These are phyloP conservation scores for Conticribra weissflogii DNA, from an alignment of 108 stramenopile species.

Conservation along the genomic window DNA sequence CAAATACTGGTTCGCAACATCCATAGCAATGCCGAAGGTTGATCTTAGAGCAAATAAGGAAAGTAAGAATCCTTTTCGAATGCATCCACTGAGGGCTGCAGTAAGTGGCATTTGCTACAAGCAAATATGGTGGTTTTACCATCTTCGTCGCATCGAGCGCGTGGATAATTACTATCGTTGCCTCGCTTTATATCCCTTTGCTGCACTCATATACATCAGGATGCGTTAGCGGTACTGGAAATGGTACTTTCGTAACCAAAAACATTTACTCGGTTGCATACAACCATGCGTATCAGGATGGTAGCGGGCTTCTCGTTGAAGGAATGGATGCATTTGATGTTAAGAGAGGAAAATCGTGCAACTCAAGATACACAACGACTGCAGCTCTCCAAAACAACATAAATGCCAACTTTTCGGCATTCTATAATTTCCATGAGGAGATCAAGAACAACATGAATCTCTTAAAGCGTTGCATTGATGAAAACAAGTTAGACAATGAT, in stretches of 20 bases:
- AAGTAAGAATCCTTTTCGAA: constrained; percentile 40
- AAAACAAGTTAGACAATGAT: constrained; percentile 18
- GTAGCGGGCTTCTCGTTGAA: constrained; percentile 44
- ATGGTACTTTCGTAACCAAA: constrained; percentile 51
- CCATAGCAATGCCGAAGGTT: constrained; percentile 40
- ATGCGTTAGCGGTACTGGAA: constrained; percentile 27
- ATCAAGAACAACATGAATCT: constrained; percentile 35
- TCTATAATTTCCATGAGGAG: constrained; percentile 35
- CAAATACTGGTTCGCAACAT: constrained; percentile 52
- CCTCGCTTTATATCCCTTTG: constrained; percentile 37
- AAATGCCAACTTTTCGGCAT: constrained; percentile 37
- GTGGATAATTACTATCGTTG: constrained; percentile 30
- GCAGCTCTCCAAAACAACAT: constrained; percentile 44
- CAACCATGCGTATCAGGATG: constrained; percentile 61
- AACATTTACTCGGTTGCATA: constrained; percentile 55
- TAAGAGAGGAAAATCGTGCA: constrained; percentile 49
- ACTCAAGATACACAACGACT: constrained; percentile 33
- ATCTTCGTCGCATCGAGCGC: constrained; percentile 27
- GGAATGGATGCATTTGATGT: constrained; percentile 52
- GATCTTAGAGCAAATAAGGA: constrained; percentile 49
- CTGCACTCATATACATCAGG: constrained; percentile 41
- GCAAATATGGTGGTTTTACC: constrained; percentile 31
- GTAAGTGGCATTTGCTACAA: constrained; percentile 35
- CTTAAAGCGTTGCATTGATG: constrained; percentile 41
- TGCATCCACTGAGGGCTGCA: constrained; percentile 31